A percentile compares a stretch with the other conserved stretches of the same genome.
Evolutionary conservation across 75 land plant genomes (phyloP).

Genomic region (Azolla pinnata): DNA sequence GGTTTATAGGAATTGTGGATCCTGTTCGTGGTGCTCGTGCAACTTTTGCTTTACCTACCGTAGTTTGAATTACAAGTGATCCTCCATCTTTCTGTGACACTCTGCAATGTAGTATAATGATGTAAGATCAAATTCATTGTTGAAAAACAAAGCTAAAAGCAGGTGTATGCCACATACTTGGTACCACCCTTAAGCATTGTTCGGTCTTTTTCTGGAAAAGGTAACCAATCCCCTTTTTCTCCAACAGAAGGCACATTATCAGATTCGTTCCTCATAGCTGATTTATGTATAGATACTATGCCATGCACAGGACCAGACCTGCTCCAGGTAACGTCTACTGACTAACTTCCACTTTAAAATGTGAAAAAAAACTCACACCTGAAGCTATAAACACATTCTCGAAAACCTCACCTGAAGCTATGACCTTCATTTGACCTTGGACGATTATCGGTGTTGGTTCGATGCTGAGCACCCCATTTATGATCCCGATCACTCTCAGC

Average conservation of each 20-base stretch:
- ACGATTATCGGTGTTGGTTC: slow-evolving; percentile 39
- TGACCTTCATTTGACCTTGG: slow-evolving; percentile 51
- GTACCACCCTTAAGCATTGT: slow-evolving; percentile 29
- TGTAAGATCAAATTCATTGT: neutral
- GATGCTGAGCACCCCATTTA: slow-evolving; percentile 54
- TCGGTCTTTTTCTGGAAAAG: slow-evolving; percentile 51
- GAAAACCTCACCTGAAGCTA: slow-evolving; percentile 68
- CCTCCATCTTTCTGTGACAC: neutral
- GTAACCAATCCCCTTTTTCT: slow-evolving; percentile 49
- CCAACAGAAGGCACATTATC: slow-evolving; percentile 33
- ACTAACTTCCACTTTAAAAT: slow-evolving; percentile 15
- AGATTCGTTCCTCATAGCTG: slow-evolving; percentile 41
- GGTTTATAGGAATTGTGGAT: slow-evolving; percentile 29
- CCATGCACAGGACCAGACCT: slow-evolving; percentile 77
- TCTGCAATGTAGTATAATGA: neutral
- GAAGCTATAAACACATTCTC: no score
- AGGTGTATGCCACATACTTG: slow-evolving; percentile 32
- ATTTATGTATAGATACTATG: slow-evolving; percentile 38
- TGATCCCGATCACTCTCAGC: slow-evolving; percentile 53
- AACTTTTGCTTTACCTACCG: slow-evolving; percentile 45
- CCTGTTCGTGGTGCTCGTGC: slow-evolving; percentile 68
- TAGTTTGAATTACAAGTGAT: slow-evolving; percentile 37
- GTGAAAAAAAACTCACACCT: slow-evolving; percentile 17
- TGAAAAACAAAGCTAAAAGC: neutral
- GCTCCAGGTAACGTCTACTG: slow-evolving; percentile 8